These are phyloP conservation scores for Dendryphion nanum DNA, from an alignment of 2,329 filamentous ascomycete genomes.

Conservation along the genomic window DNA sequence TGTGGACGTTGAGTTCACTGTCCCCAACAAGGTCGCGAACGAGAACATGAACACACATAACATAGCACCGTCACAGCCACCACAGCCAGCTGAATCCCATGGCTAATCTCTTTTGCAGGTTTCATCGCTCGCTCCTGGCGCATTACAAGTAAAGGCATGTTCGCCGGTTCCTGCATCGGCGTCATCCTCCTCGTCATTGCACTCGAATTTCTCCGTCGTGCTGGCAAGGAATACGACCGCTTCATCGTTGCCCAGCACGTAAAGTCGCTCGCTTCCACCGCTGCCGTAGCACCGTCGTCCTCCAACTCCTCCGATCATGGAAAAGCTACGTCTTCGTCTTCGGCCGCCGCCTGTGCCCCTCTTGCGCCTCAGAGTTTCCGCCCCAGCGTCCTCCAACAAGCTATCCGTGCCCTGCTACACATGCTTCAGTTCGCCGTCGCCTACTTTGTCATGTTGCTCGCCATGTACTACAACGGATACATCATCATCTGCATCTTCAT, in stretches of 20 bases:
- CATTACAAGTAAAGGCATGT: conserved; percentile 67
- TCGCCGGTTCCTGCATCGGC: conserved; percentile 79
- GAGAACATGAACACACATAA: background rate
- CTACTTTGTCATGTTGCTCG: conserved; percentile 75
- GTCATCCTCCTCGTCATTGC: conserved; percentile 69
- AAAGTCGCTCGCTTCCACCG: conserved; percentile 12
- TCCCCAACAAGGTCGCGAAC: background rate
- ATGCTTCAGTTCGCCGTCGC: conserved; percentile 73
- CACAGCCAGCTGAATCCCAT: background rate
- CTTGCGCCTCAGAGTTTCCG: conserved; percentile 31
- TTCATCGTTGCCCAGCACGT: conserved; percentile 58
- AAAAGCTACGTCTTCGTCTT: conserved; percentile 3
- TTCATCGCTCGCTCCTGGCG: conserved; percentile 74
- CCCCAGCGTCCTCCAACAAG: conserved; percentile 67
- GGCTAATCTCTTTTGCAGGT: too few relatives aligned
- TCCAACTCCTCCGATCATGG: conserved; percentile 14
- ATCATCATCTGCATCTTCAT: conserved; percentile 56
- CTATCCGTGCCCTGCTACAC: conserved; percentile 67
- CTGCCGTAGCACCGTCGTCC: conserved; percentile 7
- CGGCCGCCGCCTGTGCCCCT: conserved; percentile 1
- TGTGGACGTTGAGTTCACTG: background rate
- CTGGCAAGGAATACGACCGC: conserved; percentile 71
- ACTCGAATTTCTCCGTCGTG: conserved; percentile 71
- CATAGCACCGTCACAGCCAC: background rate
- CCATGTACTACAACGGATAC: conserved; percentile 69